These are phyloP conservation scores for Penicillium coprophilum DNA, from an alignment of 495 filamentous ascomycete species.

Conservation along the genomic window DNA sequence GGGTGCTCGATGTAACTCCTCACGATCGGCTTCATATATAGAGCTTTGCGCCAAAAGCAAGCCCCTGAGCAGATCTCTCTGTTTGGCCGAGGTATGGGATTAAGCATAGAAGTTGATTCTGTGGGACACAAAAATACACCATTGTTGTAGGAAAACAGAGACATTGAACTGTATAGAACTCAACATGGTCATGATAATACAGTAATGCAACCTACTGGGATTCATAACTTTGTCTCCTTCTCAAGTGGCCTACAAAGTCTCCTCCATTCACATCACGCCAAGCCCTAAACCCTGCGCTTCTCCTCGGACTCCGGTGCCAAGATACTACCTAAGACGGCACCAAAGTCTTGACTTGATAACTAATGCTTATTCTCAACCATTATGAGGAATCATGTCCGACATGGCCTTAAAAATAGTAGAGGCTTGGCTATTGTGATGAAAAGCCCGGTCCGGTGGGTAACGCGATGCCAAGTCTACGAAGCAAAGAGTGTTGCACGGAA, in stretches of 20 bases:
- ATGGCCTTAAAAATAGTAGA: neutral
- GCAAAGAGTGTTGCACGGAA: constrained; percentile 17
- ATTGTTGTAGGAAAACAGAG: neutral
- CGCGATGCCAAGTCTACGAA: constrained; percentile 6
- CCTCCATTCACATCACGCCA: constrained; percentile 12
- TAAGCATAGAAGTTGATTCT: neutral
- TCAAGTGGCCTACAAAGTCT: neutral
- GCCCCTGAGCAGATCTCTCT: neutral
- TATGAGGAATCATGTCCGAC: neutral
- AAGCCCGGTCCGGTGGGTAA: neutral
- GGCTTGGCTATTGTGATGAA: neutral
- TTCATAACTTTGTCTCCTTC: neutral
- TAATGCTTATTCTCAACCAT: constrained; percentile 11
- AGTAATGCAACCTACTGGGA: neutral
- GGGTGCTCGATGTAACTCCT: constrained; percentile 7
- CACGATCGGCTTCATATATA: neutral
- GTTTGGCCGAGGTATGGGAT: neutral
- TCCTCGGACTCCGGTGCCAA: constrained; percentile 26
- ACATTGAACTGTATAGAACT: neutral
- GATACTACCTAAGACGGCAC: constrained; percentile 27
- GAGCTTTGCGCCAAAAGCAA: neutral
- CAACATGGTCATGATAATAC: neutral
- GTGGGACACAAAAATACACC: neutral
- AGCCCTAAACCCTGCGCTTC: constrained; percentile 15
- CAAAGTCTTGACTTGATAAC: constrained; percentile 13